Conservation (phyloP, 345 rosid genomes). For the thale cress (Arabidopsis thaliana) region DNA sequence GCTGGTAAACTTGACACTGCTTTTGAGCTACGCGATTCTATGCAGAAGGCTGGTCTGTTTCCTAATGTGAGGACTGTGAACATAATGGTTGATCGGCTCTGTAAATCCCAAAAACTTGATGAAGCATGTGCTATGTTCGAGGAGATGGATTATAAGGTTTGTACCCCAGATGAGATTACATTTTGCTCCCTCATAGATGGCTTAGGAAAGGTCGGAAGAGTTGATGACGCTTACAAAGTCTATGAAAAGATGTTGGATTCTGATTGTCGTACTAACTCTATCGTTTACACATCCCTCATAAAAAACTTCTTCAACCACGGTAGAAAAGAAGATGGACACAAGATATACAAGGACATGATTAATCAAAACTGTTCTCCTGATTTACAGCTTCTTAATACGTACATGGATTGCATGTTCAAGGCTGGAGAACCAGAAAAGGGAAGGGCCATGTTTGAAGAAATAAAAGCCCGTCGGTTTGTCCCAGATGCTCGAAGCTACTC, state of each 20-base stretch:
- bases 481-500: conserved; percentile 89
- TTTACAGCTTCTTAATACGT: conserved; percentile 76
- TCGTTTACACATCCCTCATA: conserved; percentile 84
- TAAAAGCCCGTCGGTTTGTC: conserved; percentile 64
- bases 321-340: conserved; percentile 94
- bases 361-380: conserved; percentile 70
- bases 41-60: conserved; percentile 83
- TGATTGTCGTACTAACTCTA: conserved; percentile 59
- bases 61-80: conserved; percentile 85
- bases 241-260: conserved; percentile 87
- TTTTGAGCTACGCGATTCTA: conserved; percentile 71
- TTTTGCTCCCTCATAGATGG: conserved; percentile 94
- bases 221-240: conserved; percentile 84
- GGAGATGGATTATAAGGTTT: conserved; percentile 75
- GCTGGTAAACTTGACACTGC: conserved; percentile 74
- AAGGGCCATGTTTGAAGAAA: conserved; percentile 81
- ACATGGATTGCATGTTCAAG: conserved; percentile 94
- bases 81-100: conserved; percentile 91
- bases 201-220: conserved; percentile 86
- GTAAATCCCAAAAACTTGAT: conserved; percentile 85
- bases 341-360: conserved; percentile 88
- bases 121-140: conserved; percentile 80
- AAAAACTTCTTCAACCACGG: conserved; percentile 79
- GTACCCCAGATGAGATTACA: conserved; percentile 78
- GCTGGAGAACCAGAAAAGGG: conserved; percentile 89